A percentile compares a stretch with the other conserved stretches of the same genome.
phyloP scores from a whole-genome alignment of 192 early-diverging fungal genomes.

The Rhizoclosmatium sp. region DNA sequence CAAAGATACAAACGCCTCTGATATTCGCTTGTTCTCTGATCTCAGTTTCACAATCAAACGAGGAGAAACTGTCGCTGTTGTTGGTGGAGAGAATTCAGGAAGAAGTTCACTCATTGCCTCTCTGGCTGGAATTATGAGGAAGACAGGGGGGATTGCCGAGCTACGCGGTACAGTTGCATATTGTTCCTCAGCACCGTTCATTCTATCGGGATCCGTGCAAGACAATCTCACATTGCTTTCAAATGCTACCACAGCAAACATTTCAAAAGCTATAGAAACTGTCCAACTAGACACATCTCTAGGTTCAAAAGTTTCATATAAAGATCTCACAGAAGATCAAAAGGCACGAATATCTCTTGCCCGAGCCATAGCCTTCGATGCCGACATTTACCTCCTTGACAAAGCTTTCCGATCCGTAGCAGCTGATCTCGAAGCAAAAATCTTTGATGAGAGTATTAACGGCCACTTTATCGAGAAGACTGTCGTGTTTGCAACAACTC shows the following conservation, averaged over 20 bases:
- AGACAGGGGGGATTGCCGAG: constrained; percentile 53
- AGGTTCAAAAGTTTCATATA: constrained; percentile 79
- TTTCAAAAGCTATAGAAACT: not conserved
- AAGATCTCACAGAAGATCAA: constrained; percentile 92
- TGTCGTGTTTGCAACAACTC: constrained; percentile 48
- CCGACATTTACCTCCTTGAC: constrained; percentile 75
- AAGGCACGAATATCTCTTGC: constrained; percentile 71
- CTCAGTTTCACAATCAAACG: constrained; percentile 72
- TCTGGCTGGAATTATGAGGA: constrained; percentile 81
- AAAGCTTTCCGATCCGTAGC: constrained; percentile 61
- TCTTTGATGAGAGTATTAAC: constrained; percentile 74
- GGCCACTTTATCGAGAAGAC: constrained; percentile 30
- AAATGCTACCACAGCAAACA: not conserved
- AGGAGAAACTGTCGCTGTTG: constrained; percentile 78
- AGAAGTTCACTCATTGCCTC: constrained; percentile 79
- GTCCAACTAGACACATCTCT: constrained; percentile 85
- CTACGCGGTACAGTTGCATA: constrained; percentile 56
- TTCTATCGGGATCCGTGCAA: constrained; percentile 61
- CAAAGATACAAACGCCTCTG: no score
- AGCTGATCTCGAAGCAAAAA: constrained; percentile 52
- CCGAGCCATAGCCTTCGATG: constrained; percentile 61
- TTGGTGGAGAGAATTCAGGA: constrained; percentile 72
- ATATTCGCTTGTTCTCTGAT: constrained; percentile 23
- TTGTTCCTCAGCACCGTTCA: constrained; percentile 45
- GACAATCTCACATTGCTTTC: constrained; percentile 65